Conservation (phyloP, 768 basidiomycete genomes). For the Tulasnella sp. region DNA sequence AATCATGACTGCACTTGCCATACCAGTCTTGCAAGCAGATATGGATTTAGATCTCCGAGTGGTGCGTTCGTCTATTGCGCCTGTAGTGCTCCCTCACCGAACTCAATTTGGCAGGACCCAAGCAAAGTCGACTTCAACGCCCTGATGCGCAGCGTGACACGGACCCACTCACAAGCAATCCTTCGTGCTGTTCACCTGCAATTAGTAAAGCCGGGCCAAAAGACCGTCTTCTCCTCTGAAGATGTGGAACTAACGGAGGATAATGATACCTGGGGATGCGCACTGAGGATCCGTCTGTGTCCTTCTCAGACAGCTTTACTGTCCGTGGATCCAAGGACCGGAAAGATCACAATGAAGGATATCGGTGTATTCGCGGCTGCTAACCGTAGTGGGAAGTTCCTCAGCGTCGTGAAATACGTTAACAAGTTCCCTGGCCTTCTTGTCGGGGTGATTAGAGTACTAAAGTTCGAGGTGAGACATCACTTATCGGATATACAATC, state of each 20-base stretch:
- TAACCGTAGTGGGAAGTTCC: constrained; percentile 55
- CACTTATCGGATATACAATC: not conserved
- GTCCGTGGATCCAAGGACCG: constrained; percentile 68
- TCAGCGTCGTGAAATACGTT: constrained; percentile 42
- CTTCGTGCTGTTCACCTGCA: constrained; percentile 39
- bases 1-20: constrained; percentile 50
- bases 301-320: constrained; percentile 65
- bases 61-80: not conserved
- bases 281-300: constrained; percentile 57
- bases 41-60: constrained; percentile 35
- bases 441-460: constrained; percentile 40
- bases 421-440: constrained; percentile 58
- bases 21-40: constrained; percentile 35
- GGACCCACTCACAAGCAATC: constrained; percentile 52
- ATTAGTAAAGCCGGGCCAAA: not conserved
- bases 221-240: not conserved
- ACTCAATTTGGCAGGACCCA: constrained; percentile 37
- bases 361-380: constrained; percentile 69
- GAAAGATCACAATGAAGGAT: constrained; percentile 64
- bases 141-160: constrained; percentile 48
- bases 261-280: constrained; percentile 22
- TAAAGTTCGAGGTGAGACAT: constrained; percentile 50
- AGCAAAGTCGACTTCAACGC: constrained; percentile 62
- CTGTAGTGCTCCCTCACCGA: not conserved
- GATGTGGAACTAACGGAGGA: not conserved